Percentiles rank a stretch among this genome's conserved stretches.
phyloP scores from a whole-genome alignment of 305 asterid genomes.

The Fraxinus nigra region DNA sequence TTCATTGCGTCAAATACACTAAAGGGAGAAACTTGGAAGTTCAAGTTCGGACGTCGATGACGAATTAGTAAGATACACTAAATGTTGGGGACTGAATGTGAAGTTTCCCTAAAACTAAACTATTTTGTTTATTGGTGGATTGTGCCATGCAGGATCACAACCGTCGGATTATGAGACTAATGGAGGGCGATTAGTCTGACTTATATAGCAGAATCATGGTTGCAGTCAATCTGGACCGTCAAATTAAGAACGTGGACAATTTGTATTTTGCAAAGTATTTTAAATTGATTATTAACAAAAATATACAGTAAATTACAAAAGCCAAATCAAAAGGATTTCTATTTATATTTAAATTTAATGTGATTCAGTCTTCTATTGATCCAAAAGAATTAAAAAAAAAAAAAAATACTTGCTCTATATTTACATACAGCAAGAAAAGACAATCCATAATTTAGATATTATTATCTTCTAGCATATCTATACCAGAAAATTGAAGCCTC shows the following conservation, averaged over 20 bases:
- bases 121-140: background rate
- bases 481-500: background rate
- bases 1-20: background rate
- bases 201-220: background rate
- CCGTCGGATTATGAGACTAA: background rate
- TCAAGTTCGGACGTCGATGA: background rate
- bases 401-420: background rate
- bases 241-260: background rate
- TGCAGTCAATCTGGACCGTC: constrained; percentile 27
- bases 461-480: background rate
- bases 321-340: background rate
- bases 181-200: background rate
- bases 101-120: background rate
- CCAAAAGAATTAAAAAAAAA: background rate
- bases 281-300: background rate
- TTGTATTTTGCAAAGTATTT: background rate
- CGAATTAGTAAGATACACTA: background rate
- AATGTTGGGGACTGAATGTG: background rate
- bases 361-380: background rate
- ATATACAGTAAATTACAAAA: background rate
- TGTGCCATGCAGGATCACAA: background rate
- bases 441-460: background rate
- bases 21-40: background rate
- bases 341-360: background rate
- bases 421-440: background rate